Evolutionary conservation across 2,329 filamentous ascomycete genomes (phyloP), one percentile per base, ranked within the genome.

Genomic region (Amauroascus verrucosus): DNA sequence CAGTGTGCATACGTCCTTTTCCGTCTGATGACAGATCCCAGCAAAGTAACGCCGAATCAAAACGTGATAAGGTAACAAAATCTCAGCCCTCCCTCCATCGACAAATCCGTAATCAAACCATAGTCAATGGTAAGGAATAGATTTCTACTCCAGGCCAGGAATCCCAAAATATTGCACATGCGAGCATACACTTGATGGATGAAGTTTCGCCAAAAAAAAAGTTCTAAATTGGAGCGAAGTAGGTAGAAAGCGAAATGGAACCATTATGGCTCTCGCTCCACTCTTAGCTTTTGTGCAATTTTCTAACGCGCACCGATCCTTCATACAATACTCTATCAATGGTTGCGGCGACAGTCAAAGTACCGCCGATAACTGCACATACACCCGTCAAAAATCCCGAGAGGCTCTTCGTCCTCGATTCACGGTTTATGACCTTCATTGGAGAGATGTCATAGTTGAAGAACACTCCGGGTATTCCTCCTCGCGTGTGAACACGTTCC

Each of bases 391-490:
- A 71, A 76, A 98, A 98, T 16, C 87, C 87, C 0, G 88, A 82
- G 68, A 98, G 94, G 3, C 85, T 86, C 77, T 97, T 97, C 56
- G 84, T 77, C 45, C 88, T 82, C 60, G 87, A 85, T 74, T 98
- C 94, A 53, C 90, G 85, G 75, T 98, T 98, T 72, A 98, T 86
- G 57, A 98, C 91, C 75, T 97, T 98, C 93, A 98, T 98, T 4
- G 93, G 93, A 1, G 91, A 97, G 69, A 98, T 98, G 64, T 98
- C 93, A 63, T 98, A 98, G 60, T 89, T 95, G 75, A 98, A 97
- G 76, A 98, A 98, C 13, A 98, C 90, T 41, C 93, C 93, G 0
- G 93, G 93, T 63, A 98, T 97, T 60, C 93, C 93, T 56, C 89
- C 90, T 51, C 83, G 76, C 2, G 91, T 88, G 69, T 98, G 93